Evolutionary conservation across 2,329 filamentous ascomycete species (phyloP).

Genomic region (Lasiodiplodia hormozganensis): DNA sequence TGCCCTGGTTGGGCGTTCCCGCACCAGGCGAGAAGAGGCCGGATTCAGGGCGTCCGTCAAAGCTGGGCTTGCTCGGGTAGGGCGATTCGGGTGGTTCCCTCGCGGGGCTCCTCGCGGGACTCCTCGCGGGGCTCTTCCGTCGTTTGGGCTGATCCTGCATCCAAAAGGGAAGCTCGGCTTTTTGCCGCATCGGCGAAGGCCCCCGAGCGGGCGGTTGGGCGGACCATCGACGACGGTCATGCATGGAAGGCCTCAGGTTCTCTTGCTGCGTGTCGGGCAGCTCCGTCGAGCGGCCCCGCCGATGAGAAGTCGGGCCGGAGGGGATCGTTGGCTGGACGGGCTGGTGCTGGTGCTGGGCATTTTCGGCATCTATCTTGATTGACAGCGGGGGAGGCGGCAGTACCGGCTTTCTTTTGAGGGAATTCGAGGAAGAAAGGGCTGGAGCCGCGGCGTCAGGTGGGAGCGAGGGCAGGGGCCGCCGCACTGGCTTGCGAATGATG

Average conservation of each 20-base stretch:
- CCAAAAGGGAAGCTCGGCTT: conserved; percentile 20
- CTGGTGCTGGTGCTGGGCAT: conserved; percentile 30
- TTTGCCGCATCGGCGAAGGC: conserved; percentile 9
- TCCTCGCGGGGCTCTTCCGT: conserved; percentile 7
- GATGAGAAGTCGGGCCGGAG: conserved; percentile 16
- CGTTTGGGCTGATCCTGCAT: conserved; percentile 20
- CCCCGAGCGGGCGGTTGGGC: conserved; percentile 12
- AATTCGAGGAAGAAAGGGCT: conserved; percentile 7
- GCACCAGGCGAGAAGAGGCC: conserved; percentile 11
- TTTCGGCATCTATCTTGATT: conserved; percentile 38
- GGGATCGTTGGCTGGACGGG: conserved; percentile 7
- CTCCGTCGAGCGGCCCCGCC: conserved; percentile 14
- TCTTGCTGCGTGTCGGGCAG: conserved; percentile 9
- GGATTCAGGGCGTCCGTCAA: neutral
- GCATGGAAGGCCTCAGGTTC: conserved; percentile 15
- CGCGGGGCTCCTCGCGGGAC: conserved; percentile 11
- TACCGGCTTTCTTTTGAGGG: conserved; percentile 20
- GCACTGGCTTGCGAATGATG: conserved; percentile 26
- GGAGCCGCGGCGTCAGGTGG: neutral
- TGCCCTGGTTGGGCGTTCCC: conserved; percentile 29
- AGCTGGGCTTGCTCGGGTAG: neutral
- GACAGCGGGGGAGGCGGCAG: conserved; percentile 37
- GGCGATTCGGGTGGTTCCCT: conserved; percentile 18
- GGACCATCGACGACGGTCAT: conserved; percentile 25
- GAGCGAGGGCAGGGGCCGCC: conserved; percentile 32